A percentile compares a stretch with the other conserved stretches of the same genome.
These are phyloP conservation scores for Xylaria arbuscula DNA, from an alignment of 2,329 filamentous ascomycete species.

Conservation along the genomic window DNA sequence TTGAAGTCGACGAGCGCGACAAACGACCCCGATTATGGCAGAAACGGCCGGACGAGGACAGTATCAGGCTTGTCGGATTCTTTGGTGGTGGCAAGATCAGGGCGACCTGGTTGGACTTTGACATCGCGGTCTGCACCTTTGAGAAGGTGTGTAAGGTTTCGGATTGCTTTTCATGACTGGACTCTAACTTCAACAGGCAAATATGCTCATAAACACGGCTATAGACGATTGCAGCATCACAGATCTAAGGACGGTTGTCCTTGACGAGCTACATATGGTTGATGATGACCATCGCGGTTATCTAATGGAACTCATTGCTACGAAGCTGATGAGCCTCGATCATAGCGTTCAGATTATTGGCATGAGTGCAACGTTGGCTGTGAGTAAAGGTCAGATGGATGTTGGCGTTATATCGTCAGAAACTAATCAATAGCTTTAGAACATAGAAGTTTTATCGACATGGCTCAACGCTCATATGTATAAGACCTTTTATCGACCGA, in stretches of 20 bases:
- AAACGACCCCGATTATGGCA: conserved; percentile 60
- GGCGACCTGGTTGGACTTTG: conserved; percentile 77
- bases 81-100: conserved; percentile 78
- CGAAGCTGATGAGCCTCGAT: conserved; percentile 76
- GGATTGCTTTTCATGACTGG: conserved; percentile 2
- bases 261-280: conserved; percentile 86
- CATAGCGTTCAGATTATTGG: conserved; percentile 77
- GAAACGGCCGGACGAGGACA: conserved; percentile 66
- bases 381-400: conserved; percentile 52
- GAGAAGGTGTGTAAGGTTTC: conserved; percentile 68
- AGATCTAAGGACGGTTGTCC: conserved; percentile 73
- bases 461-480: conserved; percentile 80
- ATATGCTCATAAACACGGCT: conserved; percentile 76
- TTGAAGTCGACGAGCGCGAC: conserved; percentile 49
- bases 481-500: conserved; percentile 76
- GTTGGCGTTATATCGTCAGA: conserved; percentile 14
- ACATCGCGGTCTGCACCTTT: conserved; percentile 82
- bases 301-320: conserved; percentile 77
- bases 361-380: conserved; percentile 83
- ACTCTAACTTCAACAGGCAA: conserved; percentile 65
- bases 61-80: conserved; percentile 75
- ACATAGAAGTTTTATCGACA: conserved; percentile 73
- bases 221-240: conserved; percentile 76
- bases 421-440: conserved; percentile 57
- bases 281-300: conserved; percentile 81